These are phyloP conservation scores for Teunomyces panamensis DNA, from an alignment of 805 yeast genomes.

Conservation along the genomic window DNA sequence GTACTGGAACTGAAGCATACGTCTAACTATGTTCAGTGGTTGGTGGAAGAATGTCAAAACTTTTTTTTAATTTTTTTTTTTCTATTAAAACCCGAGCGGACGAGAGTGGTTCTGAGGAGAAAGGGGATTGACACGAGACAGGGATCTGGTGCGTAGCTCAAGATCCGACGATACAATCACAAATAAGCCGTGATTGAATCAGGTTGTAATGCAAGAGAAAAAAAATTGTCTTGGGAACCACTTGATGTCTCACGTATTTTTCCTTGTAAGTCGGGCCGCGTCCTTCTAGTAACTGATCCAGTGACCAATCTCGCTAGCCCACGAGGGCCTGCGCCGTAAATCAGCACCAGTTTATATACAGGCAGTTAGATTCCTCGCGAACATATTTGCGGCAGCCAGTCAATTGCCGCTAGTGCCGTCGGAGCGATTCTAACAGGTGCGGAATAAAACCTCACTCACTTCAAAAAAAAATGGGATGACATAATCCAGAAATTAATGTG, in stretches of 20 bases:
- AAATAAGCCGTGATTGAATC: neutral
- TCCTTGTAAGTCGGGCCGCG: neutral
- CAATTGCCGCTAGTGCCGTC: no score
- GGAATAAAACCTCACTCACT: no score
- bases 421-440: no score
- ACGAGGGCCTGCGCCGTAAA: neutral
- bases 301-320: neutral
- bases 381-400: neutral
- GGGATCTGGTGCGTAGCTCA: neutral
- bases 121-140: neutral
- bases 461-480: no score
- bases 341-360: no score
- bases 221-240: neutral
- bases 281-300: neutral
- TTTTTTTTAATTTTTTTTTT: neutral
- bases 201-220: neutral
- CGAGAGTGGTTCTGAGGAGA: neutral
- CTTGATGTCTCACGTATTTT: neutral
- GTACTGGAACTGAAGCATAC: constrained; percentile 28
- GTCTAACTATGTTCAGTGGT: neutral
- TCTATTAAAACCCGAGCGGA: neutral
- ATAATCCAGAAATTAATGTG: no score
- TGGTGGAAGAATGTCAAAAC: neutral
- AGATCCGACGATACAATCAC: neutral
- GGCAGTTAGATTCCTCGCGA: neutral